Percentiles rank a stretch among this genome's conserved stretches.
Conservation (phyloP, 2,329 filamentous ascomycete species). For the Paecilomyces sp. region DNA sequence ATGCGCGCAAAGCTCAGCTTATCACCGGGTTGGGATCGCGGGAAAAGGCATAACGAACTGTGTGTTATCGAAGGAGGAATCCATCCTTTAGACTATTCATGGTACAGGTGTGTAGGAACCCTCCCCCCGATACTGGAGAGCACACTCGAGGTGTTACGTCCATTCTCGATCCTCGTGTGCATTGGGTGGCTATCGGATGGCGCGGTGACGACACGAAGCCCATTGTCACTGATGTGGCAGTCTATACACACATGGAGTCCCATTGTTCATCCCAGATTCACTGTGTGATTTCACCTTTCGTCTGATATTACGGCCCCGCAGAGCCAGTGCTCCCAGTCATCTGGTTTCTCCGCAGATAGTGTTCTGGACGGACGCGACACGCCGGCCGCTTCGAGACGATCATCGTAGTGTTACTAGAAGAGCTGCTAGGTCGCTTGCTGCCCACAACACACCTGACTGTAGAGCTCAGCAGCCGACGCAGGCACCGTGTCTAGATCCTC, state of each 20-base stretch:
- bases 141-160: background rate
- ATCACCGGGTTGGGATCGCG: background rate
- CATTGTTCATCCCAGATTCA: background rate
- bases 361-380: background rate
- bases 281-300: background rate
- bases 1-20: background rate
- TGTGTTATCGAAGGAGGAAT: background rate
- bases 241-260: background rate
- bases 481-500: background rate
- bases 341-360: background rate
- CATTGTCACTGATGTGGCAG: background rate
- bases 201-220: background rate
- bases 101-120: background rate
- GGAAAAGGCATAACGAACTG: background rate
- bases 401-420: background rate
- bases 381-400: background rate
- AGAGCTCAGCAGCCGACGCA: background rate
- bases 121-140: background rate
- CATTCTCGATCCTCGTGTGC: background rate
- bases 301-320: background rate
- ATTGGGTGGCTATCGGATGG: background rate
- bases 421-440: background rate
- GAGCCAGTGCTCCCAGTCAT: background rate
- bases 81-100: background rate
- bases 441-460: background rate